Evolutionary conservation across 2,329 filamentous ascomycete species (phyloP).

Genomic region (Ceratocystis eucalypticola): DNA sequence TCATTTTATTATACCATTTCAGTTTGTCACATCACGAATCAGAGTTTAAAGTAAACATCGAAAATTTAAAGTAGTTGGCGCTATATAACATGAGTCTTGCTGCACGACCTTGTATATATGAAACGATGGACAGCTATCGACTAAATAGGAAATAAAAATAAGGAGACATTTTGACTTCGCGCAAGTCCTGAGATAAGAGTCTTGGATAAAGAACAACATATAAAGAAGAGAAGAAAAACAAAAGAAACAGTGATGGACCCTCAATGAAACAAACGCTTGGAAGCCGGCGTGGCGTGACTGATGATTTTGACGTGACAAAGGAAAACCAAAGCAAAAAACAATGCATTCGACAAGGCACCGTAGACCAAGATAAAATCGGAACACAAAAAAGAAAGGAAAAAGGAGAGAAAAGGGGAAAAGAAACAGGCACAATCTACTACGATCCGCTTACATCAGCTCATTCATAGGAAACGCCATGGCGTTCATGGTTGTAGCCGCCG

Average conservation of each 20-base stretch:
- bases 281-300: neutral
- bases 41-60: neutral
- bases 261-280: neutral
- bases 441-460: neutral
- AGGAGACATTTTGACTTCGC: neutral
- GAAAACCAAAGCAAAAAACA: neutral
- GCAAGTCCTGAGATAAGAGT: neutral
- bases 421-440: neutral
- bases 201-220: neutral
- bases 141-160: neutral
- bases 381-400: neutral
- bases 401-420: neutral
- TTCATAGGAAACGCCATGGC: constrained; percentile 13
- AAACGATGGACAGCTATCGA: neutral
- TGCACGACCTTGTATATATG: neutral
- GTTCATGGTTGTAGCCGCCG: neutral
- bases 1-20: neutral
- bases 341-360: neutral
- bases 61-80: neutral
- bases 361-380: neutral
- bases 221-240: neutral
- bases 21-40: neutral
- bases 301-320: constrained; percentile 5
- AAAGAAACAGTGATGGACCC: neutral
- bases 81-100: neutral